Percentiles rank a stretch among this genome's conserved stretches.
phyloP scores from a whole-genome alignment of 306 rosid species.

The Vigna reflexopilosa region DNA sequence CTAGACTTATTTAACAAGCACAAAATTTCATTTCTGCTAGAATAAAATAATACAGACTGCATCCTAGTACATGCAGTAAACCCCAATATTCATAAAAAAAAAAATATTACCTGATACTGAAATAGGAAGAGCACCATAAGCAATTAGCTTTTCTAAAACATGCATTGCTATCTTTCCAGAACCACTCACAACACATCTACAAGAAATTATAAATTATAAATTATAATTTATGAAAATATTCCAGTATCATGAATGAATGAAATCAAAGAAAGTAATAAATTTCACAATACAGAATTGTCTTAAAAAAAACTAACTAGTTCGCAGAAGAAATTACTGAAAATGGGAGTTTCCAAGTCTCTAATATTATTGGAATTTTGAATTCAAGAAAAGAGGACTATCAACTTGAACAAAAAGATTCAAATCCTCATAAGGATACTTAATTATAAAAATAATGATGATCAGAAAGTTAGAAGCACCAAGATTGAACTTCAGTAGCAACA shows the following conservation, averaged over 20 bases:
- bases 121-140: slow-evolving; percentile 94
- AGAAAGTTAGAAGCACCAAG: neutral
- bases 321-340: neutral
- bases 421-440: slow-evolving; percentile 25
- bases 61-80: slow-evolving; percentile 42
- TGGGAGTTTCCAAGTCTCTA: slow-evolving; percentile 12
- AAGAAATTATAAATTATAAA: slow-evolving; percentile 36
- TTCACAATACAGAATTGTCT: slow-evolving; percentile 24
- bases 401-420: neutral
- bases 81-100: slow-evolving; percentile 9
- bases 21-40: slow-evolving; percentile 8
- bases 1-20: slow-evolving; percentile 4
- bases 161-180: slow-evolving; percentile 99
- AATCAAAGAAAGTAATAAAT: slow-evolving; percentile 34
- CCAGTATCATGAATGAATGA: slow-evolving; percentile 34
- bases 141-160: slow-evolving; percentile 96
- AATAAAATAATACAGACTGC: slow-evolving; percentile 21
- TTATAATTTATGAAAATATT: slow-evolving; percentile 36
- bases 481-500: slow-evolving; percentile 28
- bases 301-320: slow-evolving; percentile 10
- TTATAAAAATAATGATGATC: slow-evolving; percentile 36
- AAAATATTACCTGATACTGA: slow-evolving; percentile 79
- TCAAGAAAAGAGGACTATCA: slow-evolving; percentile 9
- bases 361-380: slow-evolving; percentile 12
- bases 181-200: slow-evolving; percentile 91